These are phyloP conservation scores for Corylus americana DNA, from an alignment of 306 rosid species.

Conservation along the genomic window DNA sequence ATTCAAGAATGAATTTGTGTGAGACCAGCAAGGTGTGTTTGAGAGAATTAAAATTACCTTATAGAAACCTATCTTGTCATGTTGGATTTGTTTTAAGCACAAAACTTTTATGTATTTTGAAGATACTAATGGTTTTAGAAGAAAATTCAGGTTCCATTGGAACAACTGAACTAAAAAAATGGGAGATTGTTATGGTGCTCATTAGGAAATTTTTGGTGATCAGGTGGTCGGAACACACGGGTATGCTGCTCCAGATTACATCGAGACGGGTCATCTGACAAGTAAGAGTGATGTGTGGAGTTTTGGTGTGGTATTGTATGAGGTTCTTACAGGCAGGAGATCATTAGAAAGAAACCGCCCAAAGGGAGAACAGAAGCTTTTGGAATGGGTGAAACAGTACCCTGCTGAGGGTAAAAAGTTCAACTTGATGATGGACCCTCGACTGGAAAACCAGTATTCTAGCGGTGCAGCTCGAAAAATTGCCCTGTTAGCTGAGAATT, in stretches of 20 bases:
- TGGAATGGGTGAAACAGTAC: slow-evolving; percentile 80
- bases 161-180: not conserved
- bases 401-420: slow-evolving; percentile 62
- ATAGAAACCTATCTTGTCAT: not conserved
- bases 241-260: slow-evolving; percentile 91
- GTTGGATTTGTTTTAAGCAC: not conserved
- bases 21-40: not conserved
- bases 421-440: slow-evolving; percentile 56
- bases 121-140: not conserved
- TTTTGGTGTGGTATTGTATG: slow-evolving; percentile 75
- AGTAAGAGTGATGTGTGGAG: slow-evolving; percentile 92
- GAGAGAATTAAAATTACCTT: not conserved
- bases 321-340: slow-evolving; percentile 77
- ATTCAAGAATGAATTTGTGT: not conserved
- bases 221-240: slow-evolving; percentile 90
- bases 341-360: slow-evolving; percentile 71
- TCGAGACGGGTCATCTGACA: slow-evolving; percentile 85
- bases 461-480: slow-evolving; percentile 43
- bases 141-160: not conserved
- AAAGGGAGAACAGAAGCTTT: slow-evolving; percentile 64
- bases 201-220: not conserved
- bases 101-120: not conserved
- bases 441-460: slow-evolving; percentile 57
- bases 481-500: slow-evolving; percentile 63
- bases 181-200: slow-evolving; percentile 10